These are phyloP conservation scores for Myxozyma udenii DNA, from an alignment of 805 yeast genomes.

Conservation along the genomic window DNA sequence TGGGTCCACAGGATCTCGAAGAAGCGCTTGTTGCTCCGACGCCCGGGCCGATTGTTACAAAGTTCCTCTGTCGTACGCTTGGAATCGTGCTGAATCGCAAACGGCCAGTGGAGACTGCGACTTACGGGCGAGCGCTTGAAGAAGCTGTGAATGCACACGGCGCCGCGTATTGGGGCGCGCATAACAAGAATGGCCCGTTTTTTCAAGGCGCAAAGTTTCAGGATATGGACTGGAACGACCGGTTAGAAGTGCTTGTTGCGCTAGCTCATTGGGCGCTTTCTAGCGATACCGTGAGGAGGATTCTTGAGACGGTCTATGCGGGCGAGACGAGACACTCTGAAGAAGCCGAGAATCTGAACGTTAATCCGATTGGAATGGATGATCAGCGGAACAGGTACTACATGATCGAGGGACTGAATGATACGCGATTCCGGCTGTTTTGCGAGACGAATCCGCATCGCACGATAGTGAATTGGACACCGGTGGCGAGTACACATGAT, in stretches of 20 bases:
- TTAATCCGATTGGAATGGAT: slow-evolving; percentile 32
- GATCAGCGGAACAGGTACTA: slow-evolving; percentile 29
- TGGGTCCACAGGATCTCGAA: slow-evolving; percentile 45
- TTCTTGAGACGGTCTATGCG: slow-evolving; percentile 12
- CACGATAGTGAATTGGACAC: slow-evolving; percentile 37
- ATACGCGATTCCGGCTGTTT: slow-evolving; percentile 39
- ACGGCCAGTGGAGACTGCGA: slow-evolving; percentile 41
- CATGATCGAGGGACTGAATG: slow-evolving; percentile 33
- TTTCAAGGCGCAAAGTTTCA: slow-evolving; percentile 32
- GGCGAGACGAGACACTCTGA: slow-evolving; percentile 3
- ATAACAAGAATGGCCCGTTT: slow-evolving; percentile 23
- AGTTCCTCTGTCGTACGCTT: slow-evolving; percentile 38
- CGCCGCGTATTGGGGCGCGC: slow-evolving; percentile 32
- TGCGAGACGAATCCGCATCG: slow-evolving; percentile 36
- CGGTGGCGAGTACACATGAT: slow-evolving; percentile 35
- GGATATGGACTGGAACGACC: slow-evolving; percentile 37
- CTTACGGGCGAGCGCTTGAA: slow-evolving; percentile 40
- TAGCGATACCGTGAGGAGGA: slow-evolving; percentile 34
- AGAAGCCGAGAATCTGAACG: slow-evolving; percentile 23
- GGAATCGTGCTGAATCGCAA: slow-evolving; percentile 42
- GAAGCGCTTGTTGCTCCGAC: slow-evolving; percentile 34
- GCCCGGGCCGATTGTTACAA: slow-evolving; percentile 34
- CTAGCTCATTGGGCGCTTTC: slow-evolving; percentile 39
- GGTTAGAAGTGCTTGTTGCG: slow-evolving; percentile 36
- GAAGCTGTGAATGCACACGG: slow-evolving; percentile 37